Evolutionary conservation across 164 flowering plant genomes (phyloP).

Genomic region (Brasenia schreberi): DNA sequence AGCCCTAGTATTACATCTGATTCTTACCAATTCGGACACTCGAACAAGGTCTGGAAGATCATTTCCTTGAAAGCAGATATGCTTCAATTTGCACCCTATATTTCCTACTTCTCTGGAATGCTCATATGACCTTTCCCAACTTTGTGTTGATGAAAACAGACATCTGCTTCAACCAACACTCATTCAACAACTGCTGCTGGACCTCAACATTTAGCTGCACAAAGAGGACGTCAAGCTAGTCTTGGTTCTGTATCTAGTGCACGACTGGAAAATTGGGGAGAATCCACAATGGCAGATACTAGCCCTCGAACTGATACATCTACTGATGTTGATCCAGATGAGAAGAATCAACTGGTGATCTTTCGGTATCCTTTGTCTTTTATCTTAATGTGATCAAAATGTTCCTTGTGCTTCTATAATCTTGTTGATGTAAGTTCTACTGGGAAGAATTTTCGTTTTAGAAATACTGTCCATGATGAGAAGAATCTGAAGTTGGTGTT

Average conservation of each 20-base stretch:
- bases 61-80: neutral
- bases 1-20: conserved; percentile 22
- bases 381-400: too few species aligned
- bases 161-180: conserved; percentile 11
- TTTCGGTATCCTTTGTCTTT: neutral
- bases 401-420: neutral
- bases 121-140: too few species aligned
- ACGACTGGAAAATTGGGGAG: conserved; percentile 37
- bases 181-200: conserved; percentile 18
- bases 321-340: conserved; percentile 70
- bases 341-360: conserved; percentile 45
- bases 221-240: conserved; percentile 20
- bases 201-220: conserved; percentile 18
- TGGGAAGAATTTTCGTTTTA: too few species aligned
- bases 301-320: conserved; percentile 90
- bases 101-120: too few species aligned
- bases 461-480: too few species aligned
- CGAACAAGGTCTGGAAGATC: conserved; percentile 30
- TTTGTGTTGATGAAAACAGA: conserved; percentile 9
- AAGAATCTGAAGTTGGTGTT: too few species aligned
- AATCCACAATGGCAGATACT: conserved; percentile 65
- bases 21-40: conserved; percentile 26
- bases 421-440: too few species aligned
- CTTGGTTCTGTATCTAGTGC: conserved; percentile 22
- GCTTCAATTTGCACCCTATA: too few species aligned